Percentiles rank a stretch among this genome's conserved stretches.
Evolutionary conservation across 208 protist genomes (phyloP).

Genomic region (Tritrichomonas foetus): DNA sequence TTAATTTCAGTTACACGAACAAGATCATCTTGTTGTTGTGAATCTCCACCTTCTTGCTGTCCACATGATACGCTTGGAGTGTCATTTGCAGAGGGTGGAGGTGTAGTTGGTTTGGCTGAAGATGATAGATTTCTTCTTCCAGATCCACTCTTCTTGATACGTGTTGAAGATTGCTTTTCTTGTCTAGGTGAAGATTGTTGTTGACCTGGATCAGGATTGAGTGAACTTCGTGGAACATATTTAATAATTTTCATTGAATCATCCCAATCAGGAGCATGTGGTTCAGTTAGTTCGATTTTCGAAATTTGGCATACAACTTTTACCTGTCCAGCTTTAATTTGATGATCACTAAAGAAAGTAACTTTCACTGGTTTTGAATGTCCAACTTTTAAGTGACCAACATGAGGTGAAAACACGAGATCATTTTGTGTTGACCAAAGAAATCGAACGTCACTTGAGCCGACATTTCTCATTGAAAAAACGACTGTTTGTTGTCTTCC

Average conservation of each 20-base stretch:
- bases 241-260: constrained; percentile 13
- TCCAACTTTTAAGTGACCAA: background rate
- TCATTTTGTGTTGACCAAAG: background rate
- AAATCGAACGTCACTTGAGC: background rate
- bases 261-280: constrained; percentile 16
- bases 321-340: background rate
- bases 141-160: background rate
- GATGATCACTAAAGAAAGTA: background rate
- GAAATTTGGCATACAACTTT: background rate
- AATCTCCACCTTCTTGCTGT: background rate
- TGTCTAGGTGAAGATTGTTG: background rate
- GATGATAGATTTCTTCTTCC: background rate
- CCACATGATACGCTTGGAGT: too few species aligned
- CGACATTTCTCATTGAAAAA: background rate
- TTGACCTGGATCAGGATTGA: too few species aligned
- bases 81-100: background rate
- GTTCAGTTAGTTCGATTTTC: background rate
- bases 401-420: background rate
- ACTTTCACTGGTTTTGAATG: background rate
- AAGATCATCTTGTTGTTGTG: background rate
- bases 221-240: background rate
- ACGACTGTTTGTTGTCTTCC: background rate
- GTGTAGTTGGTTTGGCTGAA: too few species aligned
- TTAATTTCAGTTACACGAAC: background rate
- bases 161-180: background rate